A percentile compares a stretch with the other conserved stretches of the same genome.
Conservation (phyloP, 371 early-diverging fungal genomes). For the Phascolomyces articulosus region DNA sequence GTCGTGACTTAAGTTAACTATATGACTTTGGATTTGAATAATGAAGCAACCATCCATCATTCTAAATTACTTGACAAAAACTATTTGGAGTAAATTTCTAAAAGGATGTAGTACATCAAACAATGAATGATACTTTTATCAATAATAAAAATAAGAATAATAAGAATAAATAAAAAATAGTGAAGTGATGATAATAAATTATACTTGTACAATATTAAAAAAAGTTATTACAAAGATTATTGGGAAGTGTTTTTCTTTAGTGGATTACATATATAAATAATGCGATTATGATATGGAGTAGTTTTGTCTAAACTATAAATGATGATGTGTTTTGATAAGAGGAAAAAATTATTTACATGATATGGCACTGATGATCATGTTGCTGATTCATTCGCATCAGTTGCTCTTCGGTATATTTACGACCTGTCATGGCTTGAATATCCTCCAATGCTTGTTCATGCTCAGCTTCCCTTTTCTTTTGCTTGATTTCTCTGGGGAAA, state of each 20-base stretch:
- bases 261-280: too few species aligned
- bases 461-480: slow-evolving; percentile 67
- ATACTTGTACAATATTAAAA: neutral
- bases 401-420: slow-evolving; percentile 41
- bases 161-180: too few species aligned
- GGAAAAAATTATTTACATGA: slow-evolving; percentile 35
- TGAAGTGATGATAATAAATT: neutral
- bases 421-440: slow-evolving; percentile 60
- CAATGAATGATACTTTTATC: slow-evolving; percentile 8
- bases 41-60: slow-evolving; percentile 21
- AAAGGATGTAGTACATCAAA: neutral
- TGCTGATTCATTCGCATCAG: slow-evolving; percentile 33
- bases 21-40: slow-evolving; percentile 20
- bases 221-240: neutral
- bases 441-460: slow-evolving; percentile 68
- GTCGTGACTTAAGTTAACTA: slow-evolving; percentile 33
- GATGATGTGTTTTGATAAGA: too few species aligned
- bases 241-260: too few species aligned
- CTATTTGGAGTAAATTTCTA: slow-evolving; percentile 16
- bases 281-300: too few species aligned
- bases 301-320: too few species aligned
- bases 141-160: too few species aligned
- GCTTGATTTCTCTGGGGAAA: slow-evolving; percentile 76
- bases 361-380: slow-evolving; percentile 29
- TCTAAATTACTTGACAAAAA: slow-evolving; percentile 28